Conservation (phyloP, 805 yeast species). For the Groenewaldozyma salmanticensis region DNA sequence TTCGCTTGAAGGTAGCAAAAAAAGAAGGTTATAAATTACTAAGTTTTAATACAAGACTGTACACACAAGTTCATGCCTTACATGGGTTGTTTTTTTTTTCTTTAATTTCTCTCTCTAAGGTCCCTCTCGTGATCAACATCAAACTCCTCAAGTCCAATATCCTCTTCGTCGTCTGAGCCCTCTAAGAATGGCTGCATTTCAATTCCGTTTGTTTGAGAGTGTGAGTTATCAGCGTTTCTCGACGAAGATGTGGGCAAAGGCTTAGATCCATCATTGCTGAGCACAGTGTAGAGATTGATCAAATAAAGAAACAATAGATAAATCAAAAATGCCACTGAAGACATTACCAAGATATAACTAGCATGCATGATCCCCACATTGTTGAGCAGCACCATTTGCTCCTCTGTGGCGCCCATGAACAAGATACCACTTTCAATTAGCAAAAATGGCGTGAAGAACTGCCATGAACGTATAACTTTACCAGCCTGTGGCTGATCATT, state of each 20-base stretch:
- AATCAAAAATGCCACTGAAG: constrained; percentile 65
- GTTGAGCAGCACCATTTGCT: constrained; percentile 62
- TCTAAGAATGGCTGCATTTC: constrained; percentile 23
- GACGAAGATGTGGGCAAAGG: constrained; percentile 2
- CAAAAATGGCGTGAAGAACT: constrained; percentile 77
- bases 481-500: constrained; percentile 36
- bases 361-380: constrained; percentile 77
- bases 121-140: too few relatives aligned
- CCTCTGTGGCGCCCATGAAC: constrained; percentile 91
- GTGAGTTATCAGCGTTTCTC: not conserved
- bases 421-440: constrained; percentile 67
- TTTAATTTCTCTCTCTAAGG: too few relatives aligned
- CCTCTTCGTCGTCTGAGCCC: constrained; percentile 16
- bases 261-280: too few relatives aligned
- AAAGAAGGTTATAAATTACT: too few relatives aligned
- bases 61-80: too few relatives aligned
- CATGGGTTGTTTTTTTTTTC: too few relatives aligned
- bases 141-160: too few relatives aligned
- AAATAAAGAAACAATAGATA: constrained; percentile 57
- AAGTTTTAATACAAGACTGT: too few relatives aligned
- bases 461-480: constrained; percentile 51
- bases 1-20: too few relatives aligned
- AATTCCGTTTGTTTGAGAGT: constrained; percentile 8
- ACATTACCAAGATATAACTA: constrained; percentile 62
- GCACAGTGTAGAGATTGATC: constrained; percentile 45